A percentile compares a stretch with the other conserved stretches of the same genome.
These are phyloP conservation scores for Isatis lusitanica DNA, from an alignment of 441 rosid species.

Conservation along the genomic window DNA sequence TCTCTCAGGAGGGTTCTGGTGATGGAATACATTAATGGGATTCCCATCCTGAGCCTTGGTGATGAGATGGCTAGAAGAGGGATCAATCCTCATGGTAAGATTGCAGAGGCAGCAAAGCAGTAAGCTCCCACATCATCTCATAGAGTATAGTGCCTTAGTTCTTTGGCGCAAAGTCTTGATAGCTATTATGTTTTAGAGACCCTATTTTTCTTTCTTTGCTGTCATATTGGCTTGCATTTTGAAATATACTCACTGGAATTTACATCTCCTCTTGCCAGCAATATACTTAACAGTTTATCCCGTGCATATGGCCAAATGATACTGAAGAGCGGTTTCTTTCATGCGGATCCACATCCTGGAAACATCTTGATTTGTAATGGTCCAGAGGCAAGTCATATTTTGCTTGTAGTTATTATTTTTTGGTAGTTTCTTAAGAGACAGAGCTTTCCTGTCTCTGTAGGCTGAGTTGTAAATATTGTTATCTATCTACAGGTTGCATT, in stretches of 20 bases:
- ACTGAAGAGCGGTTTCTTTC: slow-evolving; percentile 93
- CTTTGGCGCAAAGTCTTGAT: background rate
- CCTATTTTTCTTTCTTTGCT: background rate
- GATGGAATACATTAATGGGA: slow-evolving; percentile 93
- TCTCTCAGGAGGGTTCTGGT: slow-evolving; percentile 66
- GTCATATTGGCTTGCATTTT: background rate
- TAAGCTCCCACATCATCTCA: slow-evolving; percentile 60
- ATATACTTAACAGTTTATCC: slow-evolving; percentile 76
- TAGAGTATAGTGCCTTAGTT: slow-evolving; percentile 35
- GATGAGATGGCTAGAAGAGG: slow-evolving; percentile 93
- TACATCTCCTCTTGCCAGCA: slow-evolving; percentile 46
- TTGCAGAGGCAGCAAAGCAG: slow-evolving; percentile 91
- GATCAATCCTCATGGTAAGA: slow-evolving; percentile 78
- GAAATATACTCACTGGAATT: slow-evolving; percentile 16
- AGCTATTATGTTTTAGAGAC: slow-evolving; percentile 20
- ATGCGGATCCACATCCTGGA: slow-evolving; percentile 99
- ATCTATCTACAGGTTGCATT: slow-evolving; percentile 70
- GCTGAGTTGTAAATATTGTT: slow-evolving; percentile 27
- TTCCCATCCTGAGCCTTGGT: slow-evolving; percentile 87
- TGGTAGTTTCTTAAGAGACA: slow-evolving; percentile 15
- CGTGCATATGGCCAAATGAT: slow-evolving; percentile 95
- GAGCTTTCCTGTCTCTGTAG: slow-evolving; percentile 7
- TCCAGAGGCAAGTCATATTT: slow-evolving; percentile 71
- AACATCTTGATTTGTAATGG: slow-evolving; percentile 88
- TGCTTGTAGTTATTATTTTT: background rate